Percentiles rank a stretch among this genome's conserved stretches.
Evolutionary conservation across 2,329 filamentous ascomycete genomes (phyloP).

Genomic region (Penicillium rolfsii): DNA sequence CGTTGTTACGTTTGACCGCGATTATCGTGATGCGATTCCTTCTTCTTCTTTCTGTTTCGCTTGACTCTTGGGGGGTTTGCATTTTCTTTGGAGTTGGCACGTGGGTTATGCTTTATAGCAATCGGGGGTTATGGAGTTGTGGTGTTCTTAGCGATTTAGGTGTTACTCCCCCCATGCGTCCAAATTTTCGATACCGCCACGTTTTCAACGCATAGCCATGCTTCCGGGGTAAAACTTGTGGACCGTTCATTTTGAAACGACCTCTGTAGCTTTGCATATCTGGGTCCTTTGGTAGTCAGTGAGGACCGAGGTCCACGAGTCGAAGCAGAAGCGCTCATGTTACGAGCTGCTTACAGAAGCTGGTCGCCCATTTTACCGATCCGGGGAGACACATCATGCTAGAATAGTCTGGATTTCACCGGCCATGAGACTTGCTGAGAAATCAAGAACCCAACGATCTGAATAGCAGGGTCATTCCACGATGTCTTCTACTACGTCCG

Average conservation of each 20-base stretch:
- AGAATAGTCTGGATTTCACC: no score
- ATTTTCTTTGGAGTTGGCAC: conserved; percentile 15
- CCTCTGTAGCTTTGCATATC: neutral
- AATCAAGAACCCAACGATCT: no score
- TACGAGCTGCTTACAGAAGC: no score
- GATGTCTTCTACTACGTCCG: neutral
- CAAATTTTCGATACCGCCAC: neutral
- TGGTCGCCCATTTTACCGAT: no score
- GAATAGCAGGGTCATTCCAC: neutral
- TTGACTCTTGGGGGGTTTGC: conserved; percentile 6
- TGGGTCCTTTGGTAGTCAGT: neutral
- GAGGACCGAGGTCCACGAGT: neutral
- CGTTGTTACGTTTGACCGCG: neutral
- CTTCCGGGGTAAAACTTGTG: no score
- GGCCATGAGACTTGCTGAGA: no score
- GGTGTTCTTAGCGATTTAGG: neutral
- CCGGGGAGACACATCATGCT: no score
- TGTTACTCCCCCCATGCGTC: neutral
- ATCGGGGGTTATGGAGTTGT: neutral
- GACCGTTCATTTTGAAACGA: neutral
- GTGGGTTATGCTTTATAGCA: neutral
- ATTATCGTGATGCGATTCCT: neutral
- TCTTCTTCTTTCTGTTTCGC: neutral
- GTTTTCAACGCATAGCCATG: neutral
- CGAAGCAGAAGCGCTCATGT: neutral